Base-by-base conservation (phyloP, 1,284 basidiomycete species). In the Abortiporus biennis region DNA sequence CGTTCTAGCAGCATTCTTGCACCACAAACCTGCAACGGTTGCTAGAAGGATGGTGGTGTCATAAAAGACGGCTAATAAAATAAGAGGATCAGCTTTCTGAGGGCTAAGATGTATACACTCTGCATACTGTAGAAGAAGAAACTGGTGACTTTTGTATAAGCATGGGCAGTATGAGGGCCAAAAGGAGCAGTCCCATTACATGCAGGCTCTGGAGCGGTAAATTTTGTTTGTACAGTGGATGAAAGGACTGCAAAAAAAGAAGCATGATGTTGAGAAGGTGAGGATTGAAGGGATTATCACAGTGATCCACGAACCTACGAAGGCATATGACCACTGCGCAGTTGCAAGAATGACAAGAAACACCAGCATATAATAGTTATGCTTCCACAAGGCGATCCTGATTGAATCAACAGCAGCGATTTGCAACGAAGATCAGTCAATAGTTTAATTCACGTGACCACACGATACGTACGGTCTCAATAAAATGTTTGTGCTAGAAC, bases 41-140 rank as follows among this genome's bases (percentile, higher is more conserved):
- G 36, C 11, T 8, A 36, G 16, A 27, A 47, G 42, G 16, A 47
- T 47, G 15, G 36, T 22, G 12, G 32, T 20, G 37, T 47, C 45
- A 36, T 36, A 44, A 3, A 31, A 19, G 11, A 43, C 13, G n/a
- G 45, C 45, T 47, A 29, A 17, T 13, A 20, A 9, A 19, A 32
- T 19, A 8, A 30, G 12, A 11, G 8, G 33, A 12, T 12, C n/a
- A 25, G 9, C 25, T 40, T 13, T 25, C 9, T n/a, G n/a, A 29
- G n/a, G n/a, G 27, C 9, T 8, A 29, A 9, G n/a, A 9, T 29
- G 27, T 29, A 9, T n/a, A 9, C 27, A 29, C 27, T 29, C 8
- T 29, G n/a, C n/a, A n/a, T n/a, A 29, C n/a, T 9, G 27, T 9
- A 29, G 27, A 29, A 29, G 9, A 29, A 8, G 27, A n/a, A 8